phyloP scores from a whole-genome alignment of 805 yeast species.

The Wickerhamiella australiensis region DNA sequence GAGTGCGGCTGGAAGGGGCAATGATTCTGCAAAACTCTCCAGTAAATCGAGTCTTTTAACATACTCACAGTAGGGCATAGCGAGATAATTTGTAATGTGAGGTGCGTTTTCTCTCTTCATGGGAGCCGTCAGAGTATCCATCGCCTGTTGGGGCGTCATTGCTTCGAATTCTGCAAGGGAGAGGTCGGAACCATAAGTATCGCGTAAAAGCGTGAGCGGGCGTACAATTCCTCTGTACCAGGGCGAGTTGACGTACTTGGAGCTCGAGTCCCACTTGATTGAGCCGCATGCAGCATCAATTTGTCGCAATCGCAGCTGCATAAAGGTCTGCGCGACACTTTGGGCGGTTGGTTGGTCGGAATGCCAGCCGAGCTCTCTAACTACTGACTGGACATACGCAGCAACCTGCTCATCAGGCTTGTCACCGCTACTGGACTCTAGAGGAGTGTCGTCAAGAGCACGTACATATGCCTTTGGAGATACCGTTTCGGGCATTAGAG shows the following conservation, averaged over 20 bases:
- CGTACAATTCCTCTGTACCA: constrained; percentile 27
- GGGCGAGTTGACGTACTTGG: constrained; percentile 10
- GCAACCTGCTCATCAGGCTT: constrained; percentile 15
- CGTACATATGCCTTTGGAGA: constrained; percentile 18
- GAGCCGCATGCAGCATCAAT: constrained; percentile 22
- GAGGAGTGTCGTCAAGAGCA: constrained; percentile 4
- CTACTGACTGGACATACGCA: constrained; percentile 14
- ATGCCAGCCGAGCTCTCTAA: constrained; percentile 20
- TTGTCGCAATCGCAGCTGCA: constrained; percentile 23
- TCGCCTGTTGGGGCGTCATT: constrained; percentile 6
- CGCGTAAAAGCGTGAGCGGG: constrained; percentile 22
- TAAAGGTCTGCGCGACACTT: constrained; percentile 18
- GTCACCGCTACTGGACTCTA: constrained; percentile 8
- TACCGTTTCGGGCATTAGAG: constrained; percentile 25
- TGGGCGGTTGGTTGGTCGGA: constrained; percentile 9
- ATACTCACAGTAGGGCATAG: constrained; percentile 24
- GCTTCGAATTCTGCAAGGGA: constrained; percentile 20
- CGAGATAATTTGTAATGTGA: constrained; percentile 1
- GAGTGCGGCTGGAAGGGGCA: constrained; percentile 13
- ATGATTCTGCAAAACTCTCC: constrained; percentile 15
- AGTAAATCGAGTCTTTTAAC: constrained; percentile 16
- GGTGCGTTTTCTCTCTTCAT: background rate
- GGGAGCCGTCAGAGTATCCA: constrained; percentile 18
- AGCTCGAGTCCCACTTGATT: constrained; percentile 16
- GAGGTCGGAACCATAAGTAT: constrained; percentile 7